A percentile compares a stretch with the other conserved stretches of the same genome.
phyloP scores from a whole-genome alignment of 495 filamentous ascomycete species.

The Penicillium subrubescens region DNA sequence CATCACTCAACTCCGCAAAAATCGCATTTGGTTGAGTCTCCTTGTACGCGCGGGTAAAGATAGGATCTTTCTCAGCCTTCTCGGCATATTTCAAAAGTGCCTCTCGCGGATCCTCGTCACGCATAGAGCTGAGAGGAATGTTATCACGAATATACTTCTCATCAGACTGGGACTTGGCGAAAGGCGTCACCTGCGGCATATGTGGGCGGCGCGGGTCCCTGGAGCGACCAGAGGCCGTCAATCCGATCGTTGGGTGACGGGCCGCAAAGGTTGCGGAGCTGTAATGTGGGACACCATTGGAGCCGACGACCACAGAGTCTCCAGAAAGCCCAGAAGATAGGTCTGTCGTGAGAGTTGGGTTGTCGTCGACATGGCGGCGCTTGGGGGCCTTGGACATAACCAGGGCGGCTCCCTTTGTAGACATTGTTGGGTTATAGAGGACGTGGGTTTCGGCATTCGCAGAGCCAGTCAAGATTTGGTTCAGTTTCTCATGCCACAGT shows the following conservation, averaged over 20 bases:
- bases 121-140: slow-evolving; percentile 90
- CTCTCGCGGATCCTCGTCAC: slow-evolving; percentile 95
- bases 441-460: slow-evolving; percentile 86
- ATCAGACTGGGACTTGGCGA: slow-evolving; percentile 88
- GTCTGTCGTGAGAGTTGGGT: slow-evolving; percentile 82
- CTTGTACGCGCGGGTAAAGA: slow-evolving; percentile 93
- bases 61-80: slow-evolving; percentile 86
- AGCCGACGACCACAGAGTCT: slow-evolving; percentile 72
- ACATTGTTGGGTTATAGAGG: slow-evolving; percentile 84
- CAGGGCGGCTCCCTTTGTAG: slow-evolving; percentile 76
- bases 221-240: slow-evolving; percentile 78
- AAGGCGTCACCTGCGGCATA: slow-evolving; percentile 82
- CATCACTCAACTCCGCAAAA: slow-evolving; percentile 91
- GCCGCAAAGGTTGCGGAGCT: slow-evolving; percentile 56
- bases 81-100: slow-evolving; percentile 94
- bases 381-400: slow-evolving; percentile 95
- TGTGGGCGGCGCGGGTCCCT: slow-evolving; percentile 81
- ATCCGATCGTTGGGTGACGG: slow-evolving; percentile 69
- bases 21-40: slow-evolving; percentile 91
- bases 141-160: slow-evolving; percentile 83
- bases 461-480: slow-evolving; percentile 94
- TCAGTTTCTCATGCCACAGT: slow-evolving; percentile 90
- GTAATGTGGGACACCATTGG: slow-evolving; percentile 48
- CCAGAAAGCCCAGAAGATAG: slow-evolving; percentile 74
- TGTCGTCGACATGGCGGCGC: slow-evolving; percentile 91